phyloP scores from a whole-genome alignment of 2,329 filamentous ascomycete species.

The Pyrenochaeta sp. region DNA sequence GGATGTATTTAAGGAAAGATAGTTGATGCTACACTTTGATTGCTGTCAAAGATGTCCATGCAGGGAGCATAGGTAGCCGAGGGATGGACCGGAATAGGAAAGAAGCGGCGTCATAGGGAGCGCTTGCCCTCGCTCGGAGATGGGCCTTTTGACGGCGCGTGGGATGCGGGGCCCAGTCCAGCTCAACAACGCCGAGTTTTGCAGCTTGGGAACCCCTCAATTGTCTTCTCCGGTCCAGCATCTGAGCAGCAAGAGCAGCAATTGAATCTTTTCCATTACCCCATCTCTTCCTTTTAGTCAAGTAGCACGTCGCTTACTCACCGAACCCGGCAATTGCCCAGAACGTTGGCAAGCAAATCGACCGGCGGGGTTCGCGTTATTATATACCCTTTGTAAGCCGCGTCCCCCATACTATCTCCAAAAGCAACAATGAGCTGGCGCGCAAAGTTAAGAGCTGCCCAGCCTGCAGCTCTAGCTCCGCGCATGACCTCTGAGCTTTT shows the following conservation, averaged over 20 bases:
- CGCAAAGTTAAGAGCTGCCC: constrained; percentile 17
- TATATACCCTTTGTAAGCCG: constrained; percentile 25
- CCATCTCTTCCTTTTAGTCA: constrained; percentile 1
- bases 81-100: too few relatives aligned
- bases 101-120: constrained; percentile 6
- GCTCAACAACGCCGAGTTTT: constrained; percentile 12
- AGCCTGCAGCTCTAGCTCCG: constrained; percentile 6
- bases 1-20: too few relatives aligned
- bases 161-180: constrained; percentile 20
- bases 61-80: too few relatives aligned
- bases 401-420: constrained; percentile 10
- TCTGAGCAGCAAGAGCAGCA: background rate
- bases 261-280: constrained; percentile 6
- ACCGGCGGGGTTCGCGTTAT: constrained; percentile 15
- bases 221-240: background rate
- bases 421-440: constrained; percentile 24
- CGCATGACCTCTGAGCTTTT: constrained; percentile 13
- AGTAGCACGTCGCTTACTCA: constrained; percentile 10
- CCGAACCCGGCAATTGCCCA: constrained; percentile 9
- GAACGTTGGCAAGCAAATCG: constrained; percentile 11
- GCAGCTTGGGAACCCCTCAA: constrained; percentile 4
- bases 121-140: constrained; percentile 8
- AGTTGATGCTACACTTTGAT: too few relatives aligned
- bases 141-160: constrained; percentile 10
- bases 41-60: too few relatives aligned